Conservation (phyloP, 2,329 filamentous ascomycete species). For the Exophiala sp. region DNA sequence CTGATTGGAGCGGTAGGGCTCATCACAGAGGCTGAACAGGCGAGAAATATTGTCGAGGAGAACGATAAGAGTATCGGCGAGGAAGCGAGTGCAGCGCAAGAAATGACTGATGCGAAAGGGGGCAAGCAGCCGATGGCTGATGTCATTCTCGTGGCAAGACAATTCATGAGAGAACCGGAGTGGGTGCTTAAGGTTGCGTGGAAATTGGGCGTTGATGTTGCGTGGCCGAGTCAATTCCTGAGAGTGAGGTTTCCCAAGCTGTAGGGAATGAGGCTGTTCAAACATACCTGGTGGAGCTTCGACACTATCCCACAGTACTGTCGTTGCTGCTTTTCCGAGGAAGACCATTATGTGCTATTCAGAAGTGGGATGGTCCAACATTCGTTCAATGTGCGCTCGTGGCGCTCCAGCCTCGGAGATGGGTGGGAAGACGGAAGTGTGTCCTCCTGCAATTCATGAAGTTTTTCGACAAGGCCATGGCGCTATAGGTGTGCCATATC, state of each 20-base stretch:
- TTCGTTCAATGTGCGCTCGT: too few relatives aligned
- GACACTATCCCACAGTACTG: too few relatives aligned
- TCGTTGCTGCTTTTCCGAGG: too few relatives aligned
- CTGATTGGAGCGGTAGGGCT: constrained; percentile 53
- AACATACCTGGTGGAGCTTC: too few relatives aligned
- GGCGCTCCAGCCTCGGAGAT: too few relatives aligned
- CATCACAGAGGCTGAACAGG: constrained; percentile 53
- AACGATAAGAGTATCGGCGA: constrained; percentile 20
- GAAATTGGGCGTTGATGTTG: constrained; percentile 47
- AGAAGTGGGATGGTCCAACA: too few relatives aligned
- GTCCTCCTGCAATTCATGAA: too few relatives aligned
- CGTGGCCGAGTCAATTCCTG: constrained; percentile 48
- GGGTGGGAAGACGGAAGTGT: too few relatives aligned
- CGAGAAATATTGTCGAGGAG: constrained; percentile 44
- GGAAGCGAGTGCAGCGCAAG: constrained; percentile 24
- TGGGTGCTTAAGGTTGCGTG: constrained; percentile 53
- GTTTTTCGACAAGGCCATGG: too few relatives aligned
- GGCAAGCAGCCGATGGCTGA: constrained; percentile 36
- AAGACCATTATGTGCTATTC: too few relatives aligned
- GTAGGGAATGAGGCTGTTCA: background rate
- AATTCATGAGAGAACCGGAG: constrained; percentile 55
- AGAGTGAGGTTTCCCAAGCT: constrained; percentile 29
- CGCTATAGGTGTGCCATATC: too few relatives aligned
- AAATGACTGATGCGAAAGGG: constrained; percentile 22
- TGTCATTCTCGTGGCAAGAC: constrained; percentile 50